Percentiles rank a stretch among this genome's conserved stretches.
Evolutionary conservation across 2,329 filamentous ascomycete genomes (phyloP).

Genomic region (Apiospora rasikravindrae): DNA sequence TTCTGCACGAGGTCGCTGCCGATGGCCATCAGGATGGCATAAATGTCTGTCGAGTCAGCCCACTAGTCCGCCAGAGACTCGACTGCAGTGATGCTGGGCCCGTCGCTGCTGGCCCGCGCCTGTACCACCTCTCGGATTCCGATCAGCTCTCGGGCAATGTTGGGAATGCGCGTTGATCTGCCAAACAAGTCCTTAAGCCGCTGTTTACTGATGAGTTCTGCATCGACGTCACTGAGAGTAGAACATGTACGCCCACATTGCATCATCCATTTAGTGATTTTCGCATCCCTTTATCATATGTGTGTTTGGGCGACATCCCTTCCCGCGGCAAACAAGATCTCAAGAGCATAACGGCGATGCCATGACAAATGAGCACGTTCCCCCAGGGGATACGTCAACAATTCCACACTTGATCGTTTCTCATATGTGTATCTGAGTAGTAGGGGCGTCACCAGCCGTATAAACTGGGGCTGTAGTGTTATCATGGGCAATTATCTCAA

Average conservation of each 20-base stretch:
- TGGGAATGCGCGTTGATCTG: not conserved
- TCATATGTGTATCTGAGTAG: not conserved
- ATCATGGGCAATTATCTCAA: not conserved
- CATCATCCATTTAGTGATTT: too few relatives aligned
- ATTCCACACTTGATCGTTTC: too few relatives aligned
- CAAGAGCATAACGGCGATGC: too few relatives aligned
- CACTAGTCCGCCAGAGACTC: not conserved
- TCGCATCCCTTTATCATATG: too few relatives aligned
- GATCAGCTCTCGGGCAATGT: not conserved
- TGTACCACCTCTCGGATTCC: not conserved
- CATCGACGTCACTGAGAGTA: too few relatives aligned
- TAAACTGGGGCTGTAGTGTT: not conserved
- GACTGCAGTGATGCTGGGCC: too few relatives aligned
- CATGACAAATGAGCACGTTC: not conserved
- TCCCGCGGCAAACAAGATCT: too few relatives aligned
- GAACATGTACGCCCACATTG: too few relatives aligned
- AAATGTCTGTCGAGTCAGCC: not conserved
- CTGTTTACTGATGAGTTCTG: not conserved
- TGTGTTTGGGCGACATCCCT: not conserved
- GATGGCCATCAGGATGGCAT: conserved; percentile 17
- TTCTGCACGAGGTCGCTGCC: conserved; percentile 29
- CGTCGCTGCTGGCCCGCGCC: not conserved
- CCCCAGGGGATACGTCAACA: too few relatives aligned
- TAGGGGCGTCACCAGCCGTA: too few relatives aligned
- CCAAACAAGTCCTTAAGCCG: not conserved